Conservation (phyloP, 2,329 filamentous ascomycete species). For the Diaporthe humulicola region DNA sequence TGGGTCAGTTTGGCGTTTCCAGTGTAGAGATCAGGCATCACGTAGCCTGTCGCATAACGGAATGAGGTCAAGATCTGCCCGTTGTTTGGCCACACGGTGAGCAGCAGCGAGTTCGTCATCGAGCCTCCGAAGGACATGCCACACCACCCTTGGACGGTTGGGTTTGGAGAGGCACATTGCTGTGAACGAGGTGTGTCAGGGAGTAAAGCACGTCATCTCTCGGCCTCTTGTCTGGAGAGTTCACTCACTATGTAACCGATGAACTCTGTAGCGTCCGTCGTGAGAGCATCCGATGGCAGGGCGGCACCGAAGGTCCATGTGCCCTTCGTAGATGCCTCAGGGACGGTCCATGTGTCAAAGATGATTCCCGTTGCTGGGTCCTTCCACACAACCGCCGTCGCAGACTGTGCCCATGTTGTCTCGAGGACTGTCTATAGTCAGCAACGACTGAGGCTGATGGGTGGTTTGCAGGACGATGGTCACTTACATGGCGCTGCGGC, state of each 20-base stretch:
- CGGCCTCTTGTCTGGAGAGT: neutral
- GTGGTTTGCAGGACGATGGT: neutral
- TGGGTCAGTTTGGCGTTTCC: constrained; percentile 70
- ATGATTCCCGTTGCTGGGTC: constrained; percentile 63
- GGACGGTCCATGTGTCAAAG: constrained; percentile 63
- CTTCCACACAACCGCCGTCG: constrained; percentile 52
- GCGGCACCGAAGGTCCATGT: constrained; percentile 61
- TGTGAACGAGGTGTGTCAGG: constrained; percentile 43
- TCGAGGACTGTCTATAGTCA: constrained; percentile 14
- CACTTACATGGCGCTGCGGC: constrained; percentile 31
- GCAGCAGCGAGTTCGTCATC: constrained; percentile 67
- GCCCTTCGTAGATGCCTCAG: constrained; percentile 49
- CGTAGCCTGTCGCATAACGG: constrained; percentile 66
- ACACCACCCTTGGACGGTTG: constrained; percentile 63
- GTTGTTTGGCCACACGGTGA: constrained; percentile 65
- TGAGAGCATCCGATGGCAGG: constrained; percentile 58
- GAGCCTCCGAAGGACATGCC: constrained; percentile 63
- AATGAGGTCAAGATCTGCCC: constrained; percentile 64
- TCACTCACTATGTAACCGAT: constrained; percentile 64
- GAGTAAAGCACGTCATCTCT: neutral
- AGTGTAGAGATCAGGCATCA: constrained; percentile 66
- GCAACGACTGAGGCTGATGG: too few relatives aligned
- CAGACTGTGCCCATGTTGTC: constrained; percentile 43
- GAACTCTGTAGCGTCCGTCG: constrained; percentile 62
- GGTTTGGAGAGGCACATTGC: constrained; percentile 56